These are phyloP conservation scores for Coniochaeta prunicola DNA, from an alignment of 2,329 filamentous ascomycete species.

Conservation along the genomic window DNA sequence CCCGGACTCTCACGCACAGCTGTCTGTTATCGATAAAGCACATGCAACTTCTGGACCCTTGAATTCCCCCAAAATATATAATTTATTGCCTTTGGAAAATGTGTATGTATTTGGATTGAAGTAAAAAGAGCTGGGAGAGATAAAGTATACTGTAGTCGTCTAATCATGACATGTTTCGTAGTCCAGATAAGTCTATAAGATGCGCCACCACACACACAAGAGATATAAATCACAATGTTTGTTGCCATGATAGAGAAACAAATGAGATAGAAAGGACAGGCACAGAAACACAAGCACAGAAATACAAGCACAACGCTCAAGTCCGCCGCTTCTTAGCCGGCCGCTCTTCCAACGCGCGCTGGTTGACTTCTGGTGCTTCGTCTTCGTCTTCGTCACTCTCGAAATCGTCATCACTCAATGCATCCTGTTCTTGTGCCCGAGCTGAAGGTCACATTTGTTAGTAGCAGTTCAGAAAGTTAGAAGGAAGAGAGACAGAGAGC, in stretches of 20 bases:
- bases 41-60: neutral
- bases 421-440: slow-evolving; percentile 64
- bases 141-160: no score
- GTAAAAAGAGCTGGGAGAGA: no score
- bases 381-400: slow-evolving; percentile 43
- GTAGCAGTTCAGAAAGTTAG: neutral
- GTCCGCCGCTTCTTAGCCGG: slow-evolving; percentile 35
- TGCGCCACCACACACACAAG: no score
- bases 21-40: neutral
- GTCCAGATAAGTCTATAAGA: no score
- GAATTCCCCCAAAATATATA: no score
- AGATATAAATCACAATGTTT: no score
- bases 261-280: no score
- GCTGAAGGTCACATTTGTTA: slow-evolving; percentile 38
- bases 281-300: neutral
- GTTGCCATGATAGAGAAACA: no score
- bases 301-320: slow-evolving; percentile 16
- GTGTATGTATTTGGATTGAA: no score
- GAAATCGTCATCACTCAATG: slow-evolving; percentile 62
- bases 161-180: no score
- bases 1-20: neutral
- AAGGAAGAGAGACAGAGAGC: neutral
- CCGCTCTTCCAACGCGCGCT: slow-evolving; percentile 18
- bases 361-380: no score
- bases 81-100: no score